phyloP scores from a whole-genome alignment of 148 eudicot genomes.

The Rhododendron vialii region DNA sequence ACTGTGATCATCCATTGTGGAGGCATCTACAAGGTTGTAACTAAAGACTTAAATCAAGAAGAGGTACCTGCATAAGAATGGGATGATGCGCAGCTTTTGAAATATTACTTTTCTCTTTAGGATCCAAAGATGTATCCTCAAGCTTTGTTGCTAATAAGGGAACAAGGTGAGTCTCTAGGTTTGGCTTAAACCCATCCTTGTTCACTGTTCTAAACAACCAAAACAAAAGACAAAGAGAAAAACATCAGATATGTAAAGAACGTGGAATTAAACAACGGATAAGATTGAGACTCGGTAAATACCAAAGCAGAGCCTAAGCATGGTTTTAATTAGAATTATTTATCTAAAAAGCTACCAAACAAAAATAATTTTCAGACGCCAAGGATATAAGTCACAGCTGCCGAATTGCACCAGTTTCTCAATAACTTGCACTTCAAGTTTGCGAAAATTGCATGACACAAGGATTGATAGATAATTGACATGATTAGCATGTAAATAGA shows the following conservation, averaged over 20 bases:
- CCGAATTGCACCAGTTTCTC: background rate
- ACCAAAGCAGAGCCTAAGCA: background rate
- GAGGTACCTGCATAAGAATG: constrained; percentile 71
- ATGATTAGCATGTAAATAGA: background rate
- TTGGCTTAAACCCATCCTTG: constrained; percentile 93
- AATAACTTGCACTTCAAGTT: background rate
- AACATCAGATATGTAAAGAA: background rate
- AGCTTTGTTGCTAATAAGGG: constrained; percentile 67
- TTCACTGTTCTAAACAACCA: constrained; percentile 66
- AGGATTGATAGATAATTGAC: background rate
- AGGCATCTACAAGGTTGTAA: background rate
- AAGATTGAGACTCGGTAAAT: background rate
- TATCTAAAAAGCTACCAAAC: background rate
- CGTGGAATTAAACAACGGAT: background rate
- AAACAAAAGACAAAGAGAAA: background rate
- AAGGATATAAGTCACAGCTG: background rate
- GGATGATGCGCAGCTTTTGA: constrained; percentile 73
- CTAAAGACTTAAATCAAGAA: background rate
- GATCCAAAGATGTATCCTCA: constrained; percentile 44
- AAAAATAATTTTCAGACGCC: background rate
- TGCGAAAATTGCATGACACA: background rate
- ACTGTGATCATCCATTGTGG: background rate
- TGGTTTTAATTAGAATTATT: background rate
- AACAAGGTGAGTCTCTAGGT: constrained; percentile 88
- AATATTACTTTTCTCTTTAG: constrained; percentile 39